Percentiles rank a stretch among this genome's conserved stretches.
These are phyloP conservation scores for Leccinum fibrillosum DNA, from an alignment of 768 basidiomycete genomes.

Conservation along the genomic window DNA sequence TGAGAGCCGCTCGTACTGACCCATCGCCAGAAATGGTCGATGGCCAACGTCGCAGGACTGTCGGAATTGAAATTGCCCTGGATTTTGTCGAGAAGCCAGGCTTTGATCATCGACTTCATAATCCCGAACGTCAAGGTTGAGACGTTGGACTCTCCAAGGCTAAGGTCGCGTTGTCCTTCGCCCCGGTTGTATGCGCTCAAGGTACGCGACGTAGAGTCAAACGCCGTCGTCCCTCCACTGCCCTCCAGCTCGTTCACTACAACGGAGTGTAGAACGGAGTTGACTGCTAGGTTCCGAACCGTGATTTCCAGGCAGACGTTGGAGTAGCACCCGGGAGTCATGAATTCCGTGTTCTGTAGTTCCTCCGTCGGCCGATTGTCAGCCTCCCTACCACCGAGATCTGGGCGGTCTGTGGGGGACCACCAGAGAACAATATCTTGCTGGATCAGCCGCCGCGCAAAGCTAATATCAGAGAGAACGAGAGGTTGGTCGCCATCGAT, in stretches of 20 bases:
- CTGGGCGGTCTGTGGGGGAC: constrained; percentile 85
- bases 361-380: constrained; percentile 78
- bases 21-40: constrained; percentile 99
- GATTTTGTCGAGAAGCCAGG: constrained; percentile 88
- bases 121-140: constrained; percentile 84
- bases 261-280: constrained; percentile 90
- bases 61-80: constrained; percentile 61
- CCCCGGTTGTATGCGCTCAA: constrained; percentile 82
- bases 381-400: constrained; percentile 90
- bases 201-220: constrained; percentile 89
- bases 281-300: constrained; percentile 88
- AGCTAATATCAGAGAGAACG: constrained; percentile 85
- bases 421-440: constrained; percentile 97
- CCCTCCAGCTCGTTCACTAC: constrained; percentile 98
- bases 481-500: constrained; percentile 88
- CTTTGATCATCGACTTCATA: constrained; percentile 83
- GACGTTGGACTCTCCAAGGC: constrained; percentile 85
- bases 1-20: constrained; percentile 79
- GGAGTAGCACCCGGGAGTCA: constrained; percentile 80
- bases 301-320: constrained; percentile 92
- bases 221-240: constrained; percentile 88
- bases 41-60: constrained; percentile 63
- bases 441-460: constrained; percentile 79
- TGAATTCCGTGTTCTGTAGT: constrained; percentile 79
- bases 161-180: constrained; percentile 59